Conservation (phyloP, 2,329 filamentous ascomycete genomes). For the Paecilomyces sp. region DNA sequence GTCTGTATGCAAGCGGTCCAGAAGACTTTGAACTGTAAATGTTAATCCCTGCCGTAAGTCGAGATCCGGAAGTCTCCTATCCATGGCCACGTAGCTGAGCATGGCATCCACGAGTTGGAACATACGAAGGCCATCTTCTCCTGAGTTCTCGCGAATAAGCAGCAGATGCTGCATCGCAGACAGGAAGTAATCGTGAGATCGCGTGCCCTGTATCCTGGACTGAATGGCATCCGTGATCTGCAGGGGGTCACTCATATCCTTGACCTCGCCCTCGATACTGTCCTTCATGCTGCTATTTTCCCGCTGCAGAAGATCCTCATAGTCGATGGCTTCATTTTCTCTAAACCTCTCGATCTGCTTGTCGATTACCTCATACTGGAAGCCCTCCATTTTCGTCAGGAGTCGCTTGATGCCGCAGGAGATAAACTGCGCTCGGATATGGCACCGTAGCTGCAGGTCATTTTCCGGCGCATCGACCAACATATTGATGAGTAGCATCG, state of each 20-base stretch:
- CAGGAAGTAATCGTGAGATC: constrained; percentile 90
- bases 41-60: constrained; percentile 96
- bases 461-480: constrained; percentile 83
- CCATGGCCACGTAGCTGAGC: constrained; percentile 98
- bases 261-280: constrained; percentile 74
- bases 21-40: constrained; percentile 89
- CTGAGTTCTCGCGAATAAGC: constrained; percentile 83
- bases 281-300: constrained; percentile 90
- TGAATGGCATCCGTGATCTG: constrained; percentile 95
- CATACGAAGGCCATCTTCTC: constrained; percentile 86
- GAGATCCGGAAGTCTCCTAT: constrained; percentile 88
- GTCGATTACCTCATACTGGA: constrained; percentile 97
- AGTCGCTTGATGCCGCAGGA: constrained; percentile 93
- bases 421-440: constrained; percentile 92
- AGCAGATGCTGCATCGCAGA: constrained; percentile 93
- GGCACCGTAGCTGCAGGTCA: constrained; percentile 84
- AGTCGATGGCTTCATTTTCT: constrained; percentile 93
- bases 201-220: constrained; percentile 71
- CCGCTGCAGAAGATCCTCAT: constrained; percentile 89
- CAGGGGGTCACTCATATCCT: constrained; percentile 83
- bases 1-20: constrained; percentile 95
- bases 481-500: constrained; percentile 93
- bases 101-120: constrained; percentile 98
- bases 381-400: constrained; percentile 92
- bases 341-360: constrained; percentile 95